Evolutionary conservation across 495 filamentous ascomycete species (phyloP).

Genomic region (Penicillium cinerascens): DNA sequence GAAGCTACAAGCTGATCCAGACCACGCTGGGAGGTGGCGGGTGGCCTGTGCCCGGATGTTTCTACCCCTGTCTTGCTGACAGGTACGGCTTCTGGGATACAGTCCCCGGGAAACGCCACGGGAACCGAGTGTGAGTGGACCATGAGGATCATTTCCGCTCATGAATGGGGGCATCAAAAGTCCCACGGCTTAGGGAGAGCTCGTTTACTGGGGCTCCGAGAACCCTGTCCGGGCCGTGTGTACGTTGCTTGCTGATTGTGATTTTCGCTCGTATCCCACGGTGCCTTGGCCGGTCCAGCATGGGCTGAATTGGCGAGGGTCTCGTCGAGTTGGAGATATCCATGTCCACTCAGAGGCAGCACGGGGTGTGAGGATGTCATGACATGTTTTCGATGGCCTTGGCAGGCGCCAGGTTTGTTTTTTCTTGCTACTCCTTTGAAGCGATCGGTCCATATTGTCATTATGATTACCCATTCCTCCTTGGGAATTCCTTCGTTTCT

Average conservation of each 20-base stretch:
- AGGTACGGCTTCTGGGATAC: constrained; percentile 17
- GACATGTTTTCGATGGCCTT: constrained; percentile 17
- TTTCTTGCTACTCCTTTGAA: constrained; percentile 24
- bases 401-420: constrained; percentile 22
- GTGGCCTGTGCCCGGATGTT: constrained; percentile 26
- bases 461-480: constrained; percentile 20
- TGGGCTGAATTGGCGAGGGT: constrained; percentile 9
- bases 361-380: constrained; percentile 2
- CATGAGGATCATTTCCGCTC: constrained; percentile 32
- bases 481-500: constrained; percentile 12
- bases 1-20: constrained; percentile 30
- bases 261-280: constrained; percentile 13
- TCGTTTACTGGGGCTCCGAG: not conserved
- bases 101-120: constrained; percentile 29
- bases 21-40: constrained; percentile 25
- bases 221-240: constrained; percentile 8
- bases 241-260: constrained; percentile 20
- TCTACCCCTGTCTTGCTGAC: constrained; percentile 20
- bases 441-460: constrained; percentile 28
- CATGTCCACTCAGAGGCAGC: constrained; percentile 10
- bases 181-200: not conserved
- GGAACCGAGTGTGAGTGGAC: constrained; percentile 27
- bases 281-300: constrained; percentile 2
- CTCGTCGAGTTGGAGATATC: constrained; percentile 14
- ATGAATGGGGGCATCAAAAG: constrained; percentile 21